Evolutionary conservation across 495 filamentous ascomycete genomes (phyloP).

Genomic region (Xylaria bambusicola): DNA sequence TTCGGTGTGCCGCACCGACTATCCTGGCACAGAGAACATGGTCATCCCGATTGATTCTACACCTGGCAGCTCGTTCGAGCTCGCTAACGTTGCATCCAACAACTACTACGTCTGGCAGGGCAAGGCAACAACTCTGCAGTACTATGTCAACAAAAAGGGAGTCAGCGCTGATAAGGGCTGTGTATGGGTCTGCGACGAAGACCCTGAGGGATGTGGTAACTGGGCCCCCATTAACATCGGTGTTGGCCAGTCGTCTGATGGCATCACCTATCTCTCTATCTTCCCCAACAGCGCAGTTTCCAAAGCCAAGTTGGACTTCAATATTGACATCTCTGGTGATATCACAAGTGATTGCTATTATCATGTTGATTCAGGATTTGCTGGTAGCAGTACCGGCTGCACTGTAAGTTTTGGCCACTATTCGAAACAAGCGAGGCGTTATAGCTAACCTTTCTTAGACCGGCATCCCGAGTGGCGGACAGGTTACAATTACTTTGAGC

Average conservation of each 20-base stretch:
- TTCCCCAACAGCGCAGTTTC: conserved; percentile 66
- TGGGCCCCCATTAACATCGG: conserved; percentile 89
- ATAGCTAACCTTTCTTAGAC: conserved; percentile 36
- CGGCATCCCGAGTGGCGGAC: conserved; percentile 39
- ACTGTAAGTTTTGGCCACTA: conserved; percentile 57
- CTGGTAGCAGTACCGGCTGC: conserved; percentile 62
- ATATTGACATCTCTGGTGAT: conserved; percentile 68
- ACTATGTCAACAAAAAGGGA: conserved; percentile 90
- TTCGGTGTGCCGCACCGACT: conserved; percentile 92
- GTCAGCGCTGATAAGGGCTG: conserved; percentile 70
- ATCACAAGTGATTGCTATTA: conserved; percentile 71
- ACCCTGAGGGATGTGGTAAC: conserved; percentile 67
- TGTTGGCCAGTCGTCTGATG: conserved; percentile 63
- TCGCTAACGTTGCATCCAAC: conserved; percentile 72
- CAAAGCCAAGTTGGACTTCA: conserved; percentile 67
- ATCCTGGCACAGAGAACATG: conserved; percentile 87
- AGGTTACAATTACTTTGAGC: conserved; percentile 41
- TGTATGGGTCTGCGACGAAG: conserved; percentile 64
- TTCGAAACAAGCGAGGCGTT: background rate
- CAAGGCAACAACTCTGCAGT: conserved; percentile 82
- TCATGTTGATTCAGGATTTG: conserved; percentile 61
- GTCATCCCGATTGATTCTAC: conserved; percentile 69
- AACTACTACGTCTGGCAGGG: conserved; percentile 78
- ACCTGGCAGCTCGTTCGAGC: conserved; percentile 54
- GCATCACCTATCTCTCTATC: conserved; percentile 78